Evolutionary conservation across 192 early-diverging fungal species (phyloP).

Genomic region (Backusella tuberculispora): DNA sequence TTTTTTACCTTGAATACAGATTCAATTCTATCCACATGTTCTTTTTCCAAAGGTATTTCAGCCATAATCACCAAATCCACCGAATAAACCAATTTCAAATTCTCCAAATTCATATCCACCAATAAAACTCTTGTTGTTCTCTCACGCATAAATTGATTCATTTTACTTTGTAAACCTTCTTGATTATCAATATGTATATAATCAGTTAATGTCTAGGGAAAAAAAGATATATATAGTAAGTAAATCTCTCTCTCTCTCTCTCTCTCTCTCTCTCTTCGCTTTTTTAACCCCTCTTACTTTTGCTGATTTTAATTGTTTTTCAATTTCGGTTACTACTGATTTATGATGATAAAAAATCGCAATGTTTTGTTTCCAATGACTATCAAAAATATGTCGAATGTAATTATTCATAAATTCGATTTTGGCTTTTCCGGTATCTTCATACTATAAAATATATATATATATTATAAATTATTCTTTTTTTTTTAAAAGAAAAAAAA

Average conservation of each 20-base stretch:
- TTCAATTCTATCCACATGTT: not conserved
- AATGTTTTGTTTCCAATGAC: not conserved
- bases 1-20: not conserved
- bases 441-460: not conserved
- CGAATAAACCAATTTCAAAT: not conserved
- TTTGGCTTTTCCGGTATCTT: not conserved
- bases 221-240: not conserved
- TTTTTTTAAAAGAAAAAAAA: too few relatives aligned
- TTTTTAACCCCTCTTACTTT: too few relatives aligned
- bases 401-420: not conserved
- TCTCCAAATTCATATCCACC: not conserved
- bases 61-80: not conserved
- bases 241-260: too few relatives aligned
- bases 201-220: too few relatives aligned
- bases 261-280: too few relatives aligned
- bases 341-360: not conserved
- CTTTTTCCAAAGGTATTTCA: not conserved
- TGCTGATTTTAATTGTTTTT: not conserved
- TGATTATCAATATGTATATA: not conserved
- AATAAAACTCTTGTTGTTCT: not conserved
- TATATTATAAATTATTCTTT: not conserved
- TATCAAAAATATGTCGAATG: not conserved
- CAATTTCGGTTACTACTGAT: not conserved
- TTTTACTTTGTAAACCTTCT: not conserved
- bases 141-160: not conserved